A percentile compares a stretch with the other conserved stretches of the same genome.
Evolutionary conservation across 768 basidiomycete species (phyloP).

Genomic region (Crucibulum laeve): DNA sequence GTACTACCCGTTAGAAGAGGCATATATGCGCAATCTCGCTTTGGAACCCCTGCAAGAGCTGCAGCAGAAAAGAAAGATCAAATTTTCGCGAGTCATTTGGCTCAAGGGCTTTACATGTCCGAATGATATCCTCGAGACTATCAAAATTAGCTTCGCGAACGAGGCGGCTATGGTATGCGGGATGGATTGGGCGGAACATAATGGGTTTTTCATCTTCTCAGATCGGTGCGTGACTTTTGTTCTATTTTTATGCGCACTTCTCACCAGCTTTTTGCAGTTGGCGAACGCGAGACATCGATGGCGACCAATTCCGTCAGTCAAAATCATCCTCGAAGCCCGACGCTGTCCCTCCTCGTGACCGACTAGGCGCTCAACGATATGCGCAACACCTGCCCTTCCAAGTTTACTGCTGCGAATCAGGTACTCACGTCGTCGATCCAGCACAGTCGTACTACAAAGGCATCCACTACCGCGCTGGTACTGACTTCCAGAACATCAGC

Average conservation of each 20-base stretch:
- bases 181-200: constrained; percentile 99
- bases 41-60: constrained; percentile 89
- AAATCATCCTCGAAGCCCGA: constrained; percentile 89
- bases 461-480: constrained; percentile 78
- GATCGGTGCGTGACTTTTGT: constrained; percentile 61
- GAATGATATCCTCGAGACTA: constrained; percentile 94
- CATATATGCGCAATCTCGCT: constrained; percentile 88
- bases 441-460: constrained; percentile 93
- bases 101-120: constrained; percentile 99
- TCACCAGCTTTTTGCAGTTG: constrained; percentile 47
- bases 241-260: constrained; percentile 1
- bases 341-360: constrained; percentile 90
- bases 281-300: constrained; percentile 96
- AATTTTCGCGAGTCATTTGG: constrained; percentile 92
- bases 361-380: constrained; percentile 76
- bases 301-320: constrained; percentile 96
- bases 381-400: constrained; percentile 94
- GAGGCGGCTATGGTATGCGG: constrained; percentile 98
- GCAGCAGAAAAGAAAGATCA: constrained; percentile 66
- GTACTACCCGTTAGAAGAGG: constrained; percentile 96
- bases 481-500: constrained; percentile 77
- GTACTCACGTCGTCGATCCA: constrained; percentile 96
- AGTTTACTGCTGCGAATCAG: constrained; percentile 98
- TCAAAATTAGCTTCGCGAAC: constrained; percentile 86
- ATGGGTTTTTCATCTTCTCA: constrained; percentile 96